Conservation (phyloP, 129 eudicot species). For the Silybum marianum region DNA sequence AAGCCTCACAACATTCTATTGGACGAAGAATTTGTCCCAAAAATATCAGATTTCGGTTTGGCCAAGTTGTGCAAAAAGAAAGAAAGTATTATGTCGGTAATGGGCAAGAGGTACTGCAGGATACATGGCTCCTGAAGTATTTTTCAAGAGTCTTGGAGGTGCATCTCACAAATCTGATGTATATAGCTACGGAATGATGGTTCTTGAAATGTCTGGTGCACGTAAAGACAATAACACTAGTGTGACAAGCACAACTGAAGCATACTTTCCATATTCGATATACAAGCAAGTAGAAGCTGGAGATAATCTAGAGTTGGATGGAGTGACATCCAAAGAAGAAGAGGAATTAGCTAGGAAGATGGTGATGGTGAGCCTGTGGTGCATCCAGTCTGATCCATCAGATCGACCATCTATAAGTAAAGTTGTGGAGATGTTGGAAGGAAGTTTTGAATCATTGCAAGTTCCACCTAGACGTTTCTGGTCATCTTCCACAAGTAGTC, state of each 20-base stretch:
- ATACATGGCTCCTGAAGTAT: not conserved
- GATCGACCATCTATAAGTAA: conserved; percentile 5
- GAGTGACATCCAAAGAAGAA: not conserved
- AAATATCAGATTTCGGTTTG: conserved; percentile 97
- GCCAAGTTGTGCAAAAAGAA: conserved; percentile 17
- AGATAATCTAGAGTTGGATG: not conserved
- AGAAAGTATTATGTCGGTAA: not conserved
- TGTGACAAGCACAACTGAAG: not conserved
- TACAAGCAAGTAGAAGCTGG: not conserved
- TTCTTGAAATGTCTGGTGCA: not conserved
- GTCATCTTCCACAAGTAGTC: not conserved
- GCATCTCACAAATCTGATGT: conserved; percentile 6
- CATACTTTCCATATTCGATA: not conserved
- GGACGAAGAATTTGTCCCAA: conserved; percentile 59
- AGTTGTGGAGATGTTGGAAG: conserved; percentile 57
- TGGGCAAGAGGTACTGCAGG: conserved; percentile 1
- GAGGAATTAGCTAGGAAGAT: conserved; percentile 32
- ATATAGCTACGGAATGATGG: conserved; percentile 4
- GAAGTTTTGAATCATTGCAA: conserved; percentile 28
- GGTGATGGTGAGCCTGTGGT: conserved; percentile 51
- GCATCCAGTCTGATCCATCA: conserved; percentile 41
- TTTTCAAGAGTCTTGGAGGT: not conserved
- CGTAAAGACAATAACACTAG: not conserved
- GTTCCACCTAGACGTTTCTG: conserved; percentile 46
- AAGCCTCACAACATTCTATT: conserved; percentile 56